Conservation (phyloP, 768 basidiomycete genomes). For the Boletus barrowsii region DNA sequence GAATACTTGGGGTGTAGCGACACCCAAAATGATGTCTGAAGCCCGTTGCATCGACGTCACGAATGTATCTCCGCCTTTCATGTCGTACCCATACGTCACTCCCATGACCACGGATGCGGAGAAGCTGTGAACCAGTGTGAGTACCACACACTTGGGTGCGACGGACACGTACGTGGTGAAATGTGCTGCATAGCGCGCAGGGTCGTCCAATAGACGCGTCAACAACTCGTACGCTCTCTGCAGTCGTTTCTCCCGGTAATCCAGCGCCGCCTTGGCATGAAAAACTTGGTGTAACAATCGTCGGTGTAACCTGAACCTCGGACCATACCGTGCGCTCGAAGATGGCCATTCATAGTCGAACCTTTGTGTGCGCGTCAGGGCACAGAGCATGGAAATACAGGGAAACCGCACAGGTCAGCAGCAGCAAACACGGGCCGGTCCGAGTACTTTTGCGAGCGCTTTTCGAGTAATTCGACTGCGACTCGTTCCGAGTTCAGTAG, state of each 20-base stretch:
- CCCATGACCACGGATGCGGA: slow-evolving; percentile 29
- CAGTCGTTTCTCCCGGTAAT: slow-evolving; percentile 32
- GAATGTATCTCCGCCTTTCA: no score
- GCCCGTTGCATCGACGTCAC: no score
- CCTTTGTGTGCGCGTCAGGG: no score
- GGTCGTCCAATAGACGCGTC: slow-evolving; percentile 23
- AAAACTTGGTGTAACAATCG: slow-evolving; percentile 37
- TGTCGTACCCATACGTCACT: slow-evolving; percentile 29
- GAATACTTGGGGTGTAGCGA: neutral
- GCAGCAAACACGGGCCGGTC: slow-evolving; percentile 25
- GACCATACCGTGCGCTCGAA: slow-evolving; percentile 31
- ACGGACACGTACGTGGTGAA: slow-evolving; percentile 13
- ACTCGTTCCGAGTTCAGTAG: slow-evolving; percentile 25
- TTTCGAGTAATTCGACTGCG: slow-evolving; percentile 28
- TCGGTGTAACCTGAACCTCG: slow-evolving; percentile 36
- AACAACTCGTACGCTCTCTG: slow-evolving; percentile 32
- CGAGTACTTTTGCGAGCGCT: slow-evolving; percentile 27
- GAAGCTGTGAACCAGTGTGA: neutral
- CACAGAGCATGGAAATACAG: no score
- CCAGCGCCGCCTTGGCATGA: slow-evolving; percentile 23
- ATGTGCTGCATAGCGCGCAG: slow-evolving; percentile 28
- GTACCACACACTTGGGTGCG: no score
- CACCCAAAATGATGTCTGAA: neutral
- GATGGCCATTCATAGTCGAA: slow-evolving; percentile 38
- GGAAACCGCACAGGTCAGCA: slow-evolving; percentile 11